These are phyloP conservation scores for Echinochloa phyllopogon DNA, from an alignment of 176 grass and related monocot genomes.

Conservation along the genomic window DNA sequence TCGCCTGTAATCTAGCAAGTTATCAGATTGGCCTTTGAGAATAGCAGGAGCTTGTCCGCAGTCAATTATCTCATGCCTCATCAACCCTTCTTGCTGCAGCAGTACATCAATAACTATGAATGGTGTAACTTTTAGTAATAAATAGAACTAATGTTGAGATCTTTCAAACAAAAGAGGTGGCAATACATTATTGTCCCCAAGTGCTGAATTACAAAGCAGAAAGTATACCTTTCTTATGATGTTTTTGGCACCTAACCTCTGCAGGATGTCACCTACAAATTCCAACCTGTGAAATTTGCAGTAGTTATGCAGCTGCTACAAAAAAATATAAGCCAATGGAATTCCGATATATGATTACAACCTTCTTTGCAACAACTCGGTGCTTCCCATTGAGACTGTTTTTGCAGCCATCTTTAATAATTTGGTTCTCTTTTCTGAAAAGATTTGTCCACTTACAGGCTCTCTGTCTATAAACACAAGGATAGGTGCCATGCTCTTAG, in stretches of 20 bases:
- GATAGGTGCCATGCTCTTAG: conserved; percentile 24
- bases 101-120: conserved; percentile 38
- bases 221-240: conserved; percentile 49
- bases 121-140: conserved; percentile 30
- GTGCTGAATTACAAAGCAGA: conserved; percentile 3
- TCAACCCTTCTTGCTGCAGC: conserved; percentile 37
- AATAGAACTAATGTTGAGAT: conserved; percentile 19
- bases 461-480: conserved; percentile 45
- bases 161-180: not conserved
- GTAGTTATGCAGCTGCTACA: conserved; percentile 15
- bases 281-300: conserved; percentile 64
- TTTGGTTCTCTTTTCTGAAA: conserved; percentile 77
- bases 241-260: conserved; percentile 53
- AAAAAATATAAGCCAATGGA: conserved; percentile 26
- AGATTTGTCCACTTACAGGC: conserved; percentile 52
- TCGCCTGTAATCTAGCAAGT: conserved; percentile 39
- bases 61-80: conserved; percentile 17
- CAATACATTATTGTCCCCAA: conserved; percentile 6
- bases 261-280: conserved; percentile 56
- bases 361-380: conserved; percentile 70
- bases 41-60: conserved; percentile 25
- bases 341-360: conserved; percentile 37
- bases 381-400: conserved; percentile 53
- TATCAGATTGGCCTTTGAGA: conserved; percentile 3
- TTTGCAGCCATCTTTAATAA: conserved; percentile 71